Conservation (phyloP, 768 basidiomycete genomes). For the Pleurotus citrinopileatus region DNA sequence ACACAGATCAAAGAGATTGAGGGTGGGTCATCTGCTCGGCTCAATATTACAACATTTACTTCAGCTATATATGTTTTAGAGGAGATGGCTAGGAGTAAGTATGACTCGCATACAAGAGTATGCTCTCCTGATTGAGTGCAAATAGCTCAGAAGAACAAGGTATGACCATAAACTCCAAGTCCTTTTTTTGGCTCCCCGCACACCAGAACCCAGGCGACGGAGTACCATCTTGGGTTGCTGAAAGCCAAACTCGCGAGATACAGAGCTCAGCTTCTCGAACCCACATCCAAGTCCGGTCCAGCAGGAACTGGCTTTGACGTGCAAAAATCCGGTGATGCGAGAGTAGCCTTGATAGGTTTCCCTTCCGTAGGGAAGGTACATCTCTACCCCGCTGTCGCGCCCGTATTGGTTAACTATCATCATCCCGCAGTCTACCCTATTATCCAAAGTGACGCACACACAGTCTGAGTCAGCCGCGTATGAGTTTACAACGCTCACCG, state of each 20-base stretch:
- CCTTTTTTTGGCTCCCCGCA: constrained; percentile 8
- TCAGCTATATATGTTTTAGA: constrained; percentile 39
- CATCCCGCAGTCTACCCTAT: constrained; percentile 70
- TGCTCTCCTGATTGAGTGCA: background rate
- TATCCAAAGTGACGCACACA: constrained; percentile 91
- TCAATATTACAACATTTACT: background rate
- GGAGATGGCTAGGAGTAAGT: constrained; percentile 96
- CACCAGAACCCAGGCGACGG: constrained; percentile 65
- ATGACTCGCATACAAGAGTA: background rate
- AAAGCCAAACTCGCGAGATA: constrained; percentile 96
- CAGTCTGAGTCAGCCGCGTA: constrained; percentile 87
- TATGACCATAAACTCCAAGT: constrained; percentile 23
- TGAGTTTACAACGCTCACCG: constrained; percentile 92
- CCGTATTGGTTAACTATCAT: background rate
- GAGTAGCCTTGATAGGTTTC: constrained; percentile 92
- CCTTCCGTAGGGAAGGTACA: constrained; percentile 88
- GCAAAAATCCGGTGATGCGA: constrained; percentile 77
- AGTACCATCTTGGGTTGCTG: constrained; percentile 89
- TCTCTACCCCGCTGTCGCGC: background rate
- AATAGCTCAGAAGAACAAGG: constrained; percentile 95
- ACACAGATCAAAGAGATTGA: constrained; percentile 91
- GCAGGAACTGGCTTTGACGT: constrained; percentile 87
- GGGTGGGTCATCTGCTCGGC: constrained; percentile 49
- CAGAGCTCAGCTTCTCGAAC: constrained; percentile 92
- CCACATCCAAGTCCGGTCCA: constrained; percentile 77